These are phyloP conservation scores for Solanum virginianum DNA, from an alignment of 257 asterid species.

Conservation along the genomic window DNA sequence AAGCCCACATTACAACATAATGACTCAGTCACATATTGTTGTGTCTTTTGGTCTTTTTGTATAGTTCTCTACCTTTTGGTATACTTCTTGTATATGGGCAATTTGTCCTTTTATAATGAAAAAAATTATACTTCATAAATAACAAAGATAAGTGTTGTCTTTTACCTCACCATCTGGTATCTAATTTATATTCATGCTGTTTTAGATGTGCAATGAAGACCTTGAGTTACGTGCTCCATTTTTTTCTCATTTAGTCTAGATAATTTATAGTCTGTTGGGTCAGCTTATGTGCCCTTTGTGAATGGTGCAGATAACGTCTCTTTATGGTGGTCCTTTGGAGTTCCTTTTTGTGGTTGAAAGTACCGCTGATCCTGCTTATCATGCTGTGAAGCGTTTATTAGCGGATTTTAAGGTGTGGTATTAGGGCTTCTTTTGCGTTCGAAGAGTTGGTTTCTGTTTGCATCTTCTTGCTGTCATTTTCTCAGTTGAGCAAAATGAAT, in stretches of 20 bases:
- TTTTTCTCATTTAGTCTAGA: background rate
- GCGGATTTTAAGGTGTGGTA: slow-evolving; percentile 59
- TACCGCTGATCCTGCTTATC: slow-evolving; percentile 90
- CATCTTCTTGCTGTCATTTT: background rate
- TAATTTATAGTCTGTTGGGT: background rate
- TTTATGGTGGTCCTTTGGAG: slow-evolving; percentile 92
- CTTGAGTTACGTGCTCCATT: background rate
- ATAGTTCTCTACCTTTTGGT: background rate
- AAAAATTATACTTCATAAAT: background rate
- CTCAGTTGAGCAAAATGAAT: background rate
- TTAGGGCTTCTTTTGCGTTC: background rate
- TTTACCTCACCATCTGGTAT: background rate
- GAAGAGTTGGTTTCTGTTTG: background rate
- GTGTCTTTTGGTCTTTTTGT: background rate
- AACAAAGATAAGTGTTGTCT: background rate
- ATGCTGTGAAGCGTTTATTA: slow-evolving; percentile 53
- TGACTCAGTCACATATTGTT: background rate
- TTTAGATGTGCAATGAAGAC: background rate
- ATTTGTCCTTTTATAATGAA: background rate
- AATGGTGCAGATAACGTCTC: slow-evolving; percentile 74
- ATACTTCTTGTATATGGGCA: background rate
- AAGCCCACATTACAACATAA: background rate
- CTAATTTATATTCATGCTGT: background rate
- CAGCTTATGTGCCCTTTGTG: slow-evolving; percentile 2
- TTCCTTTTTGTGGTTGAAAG: slow-evolving; percentile 90